phyloP scores from a whole-genome alignment of 306 rosid species.

The Medicago arabica region DNA sequence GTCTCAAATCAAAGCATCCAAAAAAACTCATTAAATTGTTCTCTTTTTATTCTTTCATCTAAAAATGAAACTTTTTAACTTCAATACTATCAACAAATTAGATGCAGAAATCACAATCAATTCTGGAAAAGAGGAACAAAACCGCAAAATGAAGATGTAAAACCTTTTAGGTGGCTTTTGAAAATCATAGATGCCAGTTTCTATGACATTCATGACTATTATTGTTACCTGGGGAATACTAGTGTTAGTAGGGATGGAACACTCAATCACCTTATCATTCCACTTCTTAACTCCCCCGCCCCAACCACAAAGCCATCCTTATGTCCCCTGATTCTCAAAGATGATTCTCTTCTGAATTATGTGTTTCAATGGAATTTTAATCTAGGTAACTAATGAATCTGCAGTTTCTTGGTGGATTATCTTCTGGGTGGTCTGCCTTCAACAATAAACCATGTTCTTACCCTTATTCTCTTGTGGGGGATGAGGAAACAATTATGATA shows the following conservation, averaged over 20 bases:
- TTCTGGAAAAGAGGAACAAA: no score
- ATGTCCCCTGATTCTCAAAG: background rate
- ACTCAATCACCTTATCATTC: background rate
- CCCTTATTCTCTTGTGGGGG: constrained; percentile 32
- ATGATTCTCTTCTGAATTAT: background rate
- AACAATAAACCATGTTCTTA: background rate
- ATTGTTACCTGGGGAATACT: constrained; percentile 1
- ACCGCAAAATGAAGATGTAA: no score
- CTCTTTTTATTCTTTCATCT: no score
- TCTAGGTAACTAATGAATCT: background rate
- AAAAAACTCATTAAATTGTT: no score
- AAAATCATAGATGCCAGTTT: no score
- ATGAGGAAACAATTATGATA: constrained; percentile 38
- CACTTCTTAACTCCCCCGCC: background rate
- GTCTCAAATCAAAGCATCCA: no score
- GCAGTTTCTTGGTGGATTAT: background rate
- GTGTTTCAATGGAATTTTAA: background rate
- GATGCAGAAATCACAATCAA: no score
- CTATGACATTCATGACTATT: background rate
- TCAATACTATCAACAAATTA: no score
- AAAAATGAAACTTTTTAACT: no score
- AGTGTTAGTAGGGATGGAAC: background rate
- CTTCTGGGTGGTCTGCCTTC: background rate
- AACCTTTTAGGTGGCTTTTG: no score
- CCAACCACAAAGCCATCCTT: background rate